phyloP scores from a whole-genome alignment of 768 basidiomycete species.

The Boletus reticulatus region DNA sequence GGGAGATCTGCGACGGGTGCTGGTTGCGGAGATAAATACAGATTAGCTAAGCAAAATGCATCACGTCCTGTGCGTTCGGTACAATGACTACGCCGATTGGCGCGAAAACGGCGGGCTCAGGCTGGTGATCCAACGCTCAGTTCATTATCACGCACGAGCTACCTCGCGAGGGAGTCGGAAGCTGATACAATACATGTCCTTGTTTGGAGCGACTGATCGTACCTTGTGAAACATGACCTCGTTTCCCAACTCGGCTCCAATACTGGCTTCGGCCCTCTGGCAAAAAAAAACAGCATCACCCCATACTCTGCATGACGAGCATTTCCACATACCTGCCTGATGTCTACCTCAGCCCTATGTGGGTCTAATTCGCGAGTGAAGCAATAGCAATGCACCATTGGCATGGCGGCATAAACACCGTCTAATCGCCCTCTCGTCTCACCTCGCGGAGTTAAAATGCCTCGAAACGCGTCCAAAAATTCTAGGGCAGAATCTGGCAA shows the following conservation, averaged over 20 bases:
- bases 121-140: background rate
- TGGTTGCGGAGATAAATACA: conserved; percentile 32
- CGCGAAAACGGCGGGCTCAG: background rate
- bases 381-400: conserved; percentile 94
- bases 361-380: conserved; percentile 84
- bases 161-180: conserved; percentile 64
- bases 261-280: conserved; percentile 69
- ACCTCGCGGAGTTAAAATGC: conserved; percentile 50
- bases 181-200: conserved; percentile 97
- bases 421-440: conserved; percentile 42
- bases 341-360: conserved; percentile 70
- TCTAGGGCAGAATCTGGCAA: conserved; percentile 88
- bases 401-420: conserved; percentile 55
- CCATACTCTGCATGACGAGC: background rate
- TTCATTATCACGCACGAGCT: conserved; percentile 31
- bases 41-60: conserved; percentile 32
- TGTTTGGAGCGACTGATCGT: conserved; percentile 91
- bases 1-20: conserved; percentile 2
- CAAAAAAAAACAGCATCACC: conserved; percentile 18
- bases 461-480: conserved; percentile 87
- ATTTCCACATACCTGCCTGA: conserved; percentile 61
- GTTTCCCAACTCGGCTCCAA: conserved; percentile 53
- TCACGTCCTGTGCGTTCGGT: conserved; percentile 26
- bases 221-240: conserved; percentile 68
- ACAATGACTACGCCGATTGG: background rate